Base-by-base conservation (phyloP, 495 filamentous ascomycete genomes). In the Trichoderma gamsii region DNA sequence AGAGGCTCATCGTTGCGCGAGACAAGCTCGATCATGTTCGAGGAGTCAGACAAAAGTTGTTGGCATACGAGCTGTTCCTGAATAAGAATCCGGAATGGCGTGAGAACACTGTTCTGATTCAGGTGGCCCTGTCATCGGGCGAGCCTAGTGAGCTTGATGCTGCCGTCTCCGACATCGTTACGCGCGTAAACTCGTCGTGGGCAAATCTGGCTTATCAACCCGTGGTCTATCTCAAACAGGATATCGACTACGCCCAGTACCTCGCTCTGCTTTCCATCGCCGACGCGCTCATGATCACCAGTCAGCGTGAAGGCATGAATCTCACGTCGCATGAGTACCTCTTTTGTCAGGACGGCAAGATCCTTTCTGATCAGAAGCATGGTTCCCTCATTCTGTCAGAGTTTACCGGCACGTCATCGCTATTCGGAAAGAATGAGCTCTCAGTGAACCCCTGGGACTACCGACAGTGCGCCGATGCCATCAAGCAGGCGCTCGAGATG, bases 401-500 rank as follows among this genome's bases (percentile, higher is more conserved):
- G 76, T 97, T 97, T 75, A 96, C 93, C 15, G 93, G 93, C 46
- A 95, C 91, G 72, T 88, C 93, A 11, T 90, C 90, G 1, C 84
- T 97, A 35, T 96, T 97, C 72, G 87, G 86, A 13, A 85, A 87
- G 29, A 84, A 89, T 66, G 86, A 91, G 70, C 84, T 97, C 21
- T 82, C 91, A 9, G 90, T 97, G 67, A 97, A 97, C 73, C 93
- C 93, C 11, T 97, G 93, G 93, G 91, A 97, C 72, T 94, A 96
- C 76, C 84, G 87, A 3, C 86, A 90, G 72, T 94, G 91, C 70
- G 90, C 91, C 49, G 85, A 92, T 7, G 92, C 93, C 21, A 92
- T 97, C 76, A 85, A 88, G 74, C 84, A 81, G 21, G 92, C 93
- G 1, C 81, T 97, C 18, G 89, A 91, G 69, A 92, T 96, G 84